Conservation (phyloP, 495 filamentous ascomycete species). For the Chaetomidium leptoderma region DNA sequence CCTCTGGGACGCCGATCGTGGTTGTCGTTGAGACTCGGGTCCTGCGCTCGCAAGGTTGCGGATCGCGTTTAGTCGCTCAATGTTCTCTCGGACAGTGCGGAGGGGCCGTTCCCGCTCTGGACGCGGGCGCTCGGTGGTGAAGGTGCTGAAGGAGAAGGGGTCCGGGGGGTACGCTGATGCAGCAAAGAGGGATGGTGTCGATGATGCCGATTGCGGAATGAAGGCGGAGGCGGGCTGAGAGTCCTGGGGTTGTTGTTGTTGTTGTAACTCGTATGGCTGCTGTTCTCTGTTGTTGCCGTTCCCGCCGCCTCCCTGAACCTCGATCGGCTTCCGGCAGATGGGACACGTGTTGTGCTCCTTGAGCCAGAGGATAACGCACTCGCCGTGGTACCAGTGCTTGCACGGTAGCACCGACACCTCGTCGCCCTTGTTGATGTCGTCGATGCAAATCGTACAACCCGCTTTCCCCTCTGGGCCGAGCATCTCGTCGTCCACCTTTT, state of each 20-base stretch:
- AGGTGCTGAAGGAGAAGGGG: neutral
- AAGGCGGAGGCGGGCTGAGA: neutral
- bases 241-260: neutral
- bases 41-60: conserved; percentile 17
- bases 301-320: conserved; percentile 19
- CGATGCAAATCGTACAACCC: conserved; percentile 94
- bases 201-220: neutral
- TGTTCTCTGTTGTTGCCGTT: conserved; percentile 10
- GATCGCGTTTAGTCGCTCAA: conserved; percentile 25
- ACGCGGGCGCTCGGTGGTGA: neutral
- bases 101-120: neutral
- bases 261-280: neutral
- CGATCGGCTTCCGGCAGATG: conserved; percentile 76
- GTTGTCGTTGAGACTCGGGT: neutral
- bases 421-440: conserved; percentile 67
- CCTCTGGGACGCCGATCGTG: neutral
- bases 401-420: conserved; percentile 80
- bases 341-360: conserved; percentile 87
- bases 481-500: conserved; percentile 60
- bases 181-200: neutral
- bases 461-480: conserved; percentile 56
- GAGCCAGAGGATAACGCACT: conserved; percentile 75
- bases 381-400: conserved; percentile 84
- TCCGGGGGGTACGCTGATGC: neutral
- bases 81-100: conserved; percentile 21